Percentiles rank a stretch among this genome's conserved stretches.
These are phyloP conservation scores for Rhizopogon vesiculosus DNA, from an alignment of 768 basidiomycete genomes.

Conservation along the genomic window DNA sequence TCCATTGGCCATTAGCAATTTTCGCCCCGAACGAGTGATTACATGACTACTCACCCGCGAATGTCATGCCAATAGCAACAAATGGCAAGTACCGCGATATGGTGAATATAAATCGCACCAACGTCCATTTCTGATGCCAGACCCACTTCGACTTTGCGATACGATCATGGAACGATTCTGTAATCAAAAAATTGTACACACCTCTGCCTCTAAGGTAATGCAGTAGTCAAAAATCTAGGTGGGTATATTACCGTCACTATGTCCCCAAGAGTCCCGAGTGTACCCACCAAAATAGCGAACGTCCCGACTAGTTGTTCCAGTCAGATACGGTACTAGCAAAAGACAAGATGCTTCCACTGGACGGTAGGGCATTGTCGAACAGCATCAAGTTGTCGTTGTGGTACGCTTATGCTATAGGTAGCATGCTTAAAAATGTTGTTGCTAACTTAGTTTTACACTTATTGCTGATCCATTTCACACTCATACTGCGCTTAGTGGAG, in stretches of 20 bases:
- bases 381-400: no score
- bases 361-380: no score
- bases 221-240: constrained; percentile 15
- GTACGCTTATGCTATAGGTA: no score
- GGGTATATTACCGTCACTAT: neutral
- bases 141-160: constrained; percentile 12
- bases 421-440: no score
- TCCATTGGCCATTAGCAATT: neutral
- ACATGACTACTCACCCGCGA: neutral
- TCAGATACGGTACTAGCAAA: neutral
- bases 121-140: constrained; percentile 21
- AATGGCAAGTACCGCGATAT: constrained; percentile 24
- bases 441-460: no score
- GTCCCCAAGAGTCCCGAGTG: neutral
- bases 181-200: neutral
- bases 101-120: no score
- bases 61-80: constrained; percentile 11
- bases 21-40: no score
- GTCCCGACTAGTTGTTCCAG: neutral
- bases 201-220: constrained; percentile 18
- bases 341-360: neutral
- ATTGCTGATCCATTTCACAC: no score
- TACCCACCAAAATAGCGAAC: neutral
- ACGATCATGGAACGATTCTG: neutral
- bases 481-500: no score